Conservation (phyloP, 2,329 filamentous ascomycete genomes). For the Pseudopyrenochaeta lycopersici region DNA sequence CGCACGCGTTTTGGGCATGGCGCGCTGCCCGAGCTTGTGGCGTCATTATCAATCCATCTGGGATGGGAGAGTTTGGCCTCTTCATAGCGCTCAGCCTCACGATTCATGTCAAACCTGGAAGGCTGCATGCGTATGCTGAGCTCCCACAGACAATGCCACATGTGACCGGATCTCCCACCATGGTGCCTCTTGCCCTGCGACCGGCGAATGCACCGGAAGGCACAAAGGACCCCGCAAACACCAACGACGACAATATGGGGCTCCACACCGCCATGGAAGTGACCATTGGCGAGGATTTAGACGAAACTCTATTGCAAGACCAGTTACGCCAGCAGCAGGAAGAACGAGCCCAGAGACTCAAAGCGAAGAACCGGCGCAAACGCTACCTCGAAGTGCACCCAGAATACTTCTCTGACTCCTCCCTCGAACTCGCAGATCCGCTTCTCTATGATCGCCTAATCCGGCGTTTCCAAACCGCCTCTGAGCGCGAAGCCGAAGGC, state of each 20-base stretch:
- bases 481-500: slow-evolving; percentile 78
- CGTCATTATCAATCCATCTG: slow-evolving; percentile 31
- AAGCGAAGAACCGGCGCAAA: slow-evolving; percentile 77
- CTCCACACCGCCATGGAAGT: slow-evolving; percentile 16
- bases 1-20: slow-evolving; percentile 30
- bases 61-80: background rate
- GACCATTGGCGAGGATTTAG: slow-evolving; percentile 20
- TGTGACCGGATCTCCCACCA: slow-evolving; percentile 24
- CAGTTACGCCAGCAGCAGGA: slow-evolving; percentile 22
- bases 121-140: background rate
- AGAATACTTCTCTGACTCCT: slow-evolving; percentile 71
- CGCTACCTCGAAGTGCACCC: slow-evolving; percentile 78
- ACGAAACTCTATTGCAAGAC: slow-evolving; percentile 18
- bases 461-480: slow-evolving; percentile 75
- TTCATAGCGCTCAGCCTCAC: background rate
- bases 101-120: background rate
- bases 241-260: slow-evolving; percentile 3
- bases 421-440: slow-evolving; percentile 74
- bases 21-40: slow-evolving; percentile 31
- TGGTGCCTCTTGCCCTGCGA: slow-evolving; percentile 36
- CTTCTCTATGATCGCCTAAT: slow-evolving; percentile 84
- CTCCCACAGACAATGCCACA: slow-evolving; percentile 32
- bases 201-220: slow-evolving; percentile 22
- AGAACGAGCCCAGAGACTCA: slow-evolving; percentile 52
- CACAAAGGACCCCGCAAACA: slow-evolving; percentile 7